Evolutionary conservation across 192 early-diverging fungal species (phyloP).

Genomic region (Dissophora globulifera): DNA sequence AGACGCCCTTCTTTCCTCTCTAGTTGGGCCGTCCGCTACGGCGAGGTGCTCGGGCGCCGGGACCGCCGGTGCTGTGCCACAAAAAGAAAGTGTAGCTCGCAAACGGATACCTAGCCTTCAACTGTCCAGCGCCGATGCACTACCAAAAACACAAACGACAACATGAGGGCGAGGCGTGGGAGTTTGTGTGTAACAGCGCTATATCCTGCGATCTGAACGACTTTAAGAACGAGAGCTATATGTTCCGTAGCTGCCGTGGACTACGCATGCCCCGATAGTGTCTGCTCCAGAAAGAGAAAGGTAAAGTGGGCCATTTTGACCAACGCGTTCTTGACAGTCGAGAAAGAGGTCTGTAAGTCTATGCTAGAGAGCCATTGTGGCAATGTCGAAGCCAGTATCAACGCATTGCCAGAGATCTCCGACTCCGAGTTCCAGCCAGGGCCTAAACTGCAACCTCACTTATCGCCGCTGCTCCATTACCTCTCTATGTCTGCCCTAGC

Average conservation of each 20-base stretch:
- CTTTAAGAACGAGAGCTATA: too few relatives aligned
- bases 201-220: too few relatives aligned
- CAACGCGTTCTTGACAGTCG: slow-evolving; percentile 63
- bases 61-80: too few relatives aligned
- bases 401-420: slow-evolving; percentile 61
- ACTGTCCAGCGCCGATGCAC: too few relatives aligned
- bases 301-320: slow-evolving; percentile 52
- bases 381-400: slow-evolving; percentile 59
- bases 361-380: slow-evolving; percentile 60
- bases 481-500: slow-evolving; percentile 47
- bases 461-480: slow-evolving; percentile 5
- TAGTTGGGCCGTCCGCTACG: too few relatives aligned
- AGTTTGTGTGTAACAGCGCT: too few relatives aligned
- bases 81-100: too few relatives aligned
- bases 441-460: not conserved
- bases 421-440: slow-evolving; percentile 63
- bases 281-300: slow-evolving; percentile 35
- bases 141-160: too few relatives aligned
- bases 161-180: too few relatives aligned
- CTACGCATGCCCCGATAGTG: not conserved
- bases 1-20: too few relatives aligned
- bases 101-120: too few relatives aligned
- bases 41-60: too few relatives aligned
- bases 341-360: slow-evolving; percentile 60
- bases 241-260: not conserved